phyloP scores from a whole-genome alignment of 768 basidiomycete species.

The Hericium rajendrae region DNA sequence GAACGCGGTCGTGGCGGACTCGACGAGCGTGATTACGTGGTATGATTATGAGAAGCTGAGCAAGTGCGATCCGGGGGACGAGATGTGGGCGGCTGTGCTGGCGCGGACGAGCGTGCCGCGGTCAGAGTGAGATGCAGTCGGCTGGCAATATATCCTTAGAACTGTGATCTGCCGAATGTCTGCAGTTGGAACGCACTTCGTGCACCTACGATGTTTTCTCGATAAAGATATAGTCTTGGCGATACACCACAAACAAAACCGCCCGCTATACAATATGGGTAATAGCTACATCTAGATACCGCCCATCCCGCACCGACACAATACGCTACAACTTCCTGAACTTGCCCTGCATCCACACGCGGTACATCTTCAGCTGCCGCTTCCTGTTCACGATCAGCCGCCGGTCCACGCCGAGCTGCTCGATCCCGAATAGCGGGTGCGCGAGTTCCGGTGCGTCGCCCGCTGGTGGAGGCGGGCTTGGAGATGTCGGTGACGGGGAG shows the following conservation, averaged over 20 bases:
- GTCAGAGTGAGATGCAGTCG: no score
- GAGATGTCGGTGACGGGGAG: background rate
- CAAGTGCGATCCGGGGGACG: slow-evolving; percentile 55
- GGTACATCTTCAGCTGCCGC: slow-evolving; percentile 92
- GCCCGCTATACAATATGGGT: background rate
- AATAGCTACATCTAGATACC: background rate
- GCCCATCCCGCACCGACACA: background rate
- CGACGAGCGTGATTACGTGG: slow-evolving; percentile 62
- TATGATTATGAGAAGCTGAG: slow-evolving; percentile 62
- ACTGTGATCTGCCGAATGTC: no score
- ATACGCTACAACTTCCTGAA: slow-evolving; percentile 39
- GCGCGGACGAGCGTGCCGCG: no score
- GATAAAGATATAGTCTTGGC: background rate
- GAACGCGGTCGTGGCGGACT: slow-evolving; percentile 51
- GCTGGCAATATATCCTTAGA: no score
- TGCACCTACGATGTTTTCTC: background rate
- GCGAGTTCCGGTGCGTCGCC: slow-evolving; percentile 18
- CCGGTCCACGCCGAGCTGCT: slow-evolving; percentile 83
- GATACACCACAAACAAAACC: background rate
- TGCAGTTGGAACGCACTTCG: no score
- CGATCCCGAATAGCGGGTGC: slow-evolving; percentile 66
- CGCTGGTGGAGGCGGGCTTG: no score
- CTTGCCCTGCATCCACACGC: slow-evolving; percentile 90
- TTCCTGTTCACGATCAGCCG: slow-evolving; percentile 90
- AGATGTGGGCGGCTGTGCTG: slow-evolving; percentile 27